A percentile compares a stretch with the other conserved stretches of the same genome.
Conservation (phyloP, 1,284 basidiomycete species). For the Golubevia pallescens region DNA sequence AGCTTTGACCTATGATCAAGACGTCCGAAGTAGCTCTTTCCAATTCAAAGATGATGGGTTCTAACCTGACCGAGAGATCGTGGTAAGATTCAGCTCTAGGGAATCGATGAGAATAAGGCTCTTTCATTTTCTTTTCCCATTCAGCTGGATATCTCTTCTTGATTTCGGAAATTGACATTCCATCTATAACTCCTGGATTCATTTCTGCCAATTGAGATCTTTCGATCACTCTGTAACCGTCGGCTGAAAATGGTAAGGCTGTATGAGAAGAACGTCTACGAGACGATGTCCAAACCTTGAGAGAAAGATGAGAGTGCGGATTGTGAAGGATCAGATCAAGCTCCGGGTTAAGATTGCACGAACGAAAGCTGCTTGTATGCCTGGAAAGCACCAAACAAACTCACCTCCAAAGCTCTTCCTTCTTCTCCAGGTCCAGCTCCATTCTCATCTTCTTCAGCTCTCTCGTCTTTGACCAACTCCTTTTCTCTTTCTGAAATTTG, state of each 20-base stretch:
- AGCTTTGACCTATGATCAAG: conserved; percentile 64
- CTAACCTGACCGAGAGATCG: conserved; percentile 72
- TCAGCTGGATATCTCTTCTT: conserved; percentile 89
- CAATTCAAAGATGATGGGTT: conserved; percentile 82
- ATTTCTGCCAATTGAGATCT: conserved; percentile 96
- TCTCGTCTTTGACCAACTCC: conserved; percentile 70
- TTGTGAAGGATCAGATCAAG: too few relatives aligned
- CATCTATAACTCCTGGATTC: conserved; percentile 83
- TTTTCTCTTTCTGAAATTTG: conserved; percentile 9
- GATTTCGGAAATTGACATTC: conserved; percentile 86
- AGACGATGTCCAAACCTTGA: conserved; percentile 93
- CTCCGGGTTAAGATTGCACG: too few relatives aligned
- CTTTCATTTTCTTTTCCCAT: conserved; percentile 87
- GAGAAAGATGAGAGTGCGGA: conserved; percentile 4
- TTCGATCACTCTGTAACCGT: conserved; percentile 76
- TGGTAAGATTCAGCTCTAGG: conserved; percentile 80
- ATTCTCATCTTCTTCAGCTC: conserved; percentile 69
- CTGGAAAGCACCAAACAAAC: neutral
- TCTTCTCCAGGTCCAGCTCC: conserved; percentile 69
- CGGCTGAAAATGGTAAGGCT: conserved; percentile 86
- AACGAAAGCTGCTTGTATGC: conserved; percentile 7
- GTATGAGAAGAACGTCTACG: conserved; percentile 90
- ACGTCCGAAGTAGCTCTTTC: conserved; percentile 79
- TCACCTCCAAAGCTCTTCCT: conserved; percentile 73
- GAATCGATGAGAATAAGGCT: conserved; percentile 86